Conservation (phyloP, 352 stramenopile species). For the Lagenidium giganteum region DNA sequence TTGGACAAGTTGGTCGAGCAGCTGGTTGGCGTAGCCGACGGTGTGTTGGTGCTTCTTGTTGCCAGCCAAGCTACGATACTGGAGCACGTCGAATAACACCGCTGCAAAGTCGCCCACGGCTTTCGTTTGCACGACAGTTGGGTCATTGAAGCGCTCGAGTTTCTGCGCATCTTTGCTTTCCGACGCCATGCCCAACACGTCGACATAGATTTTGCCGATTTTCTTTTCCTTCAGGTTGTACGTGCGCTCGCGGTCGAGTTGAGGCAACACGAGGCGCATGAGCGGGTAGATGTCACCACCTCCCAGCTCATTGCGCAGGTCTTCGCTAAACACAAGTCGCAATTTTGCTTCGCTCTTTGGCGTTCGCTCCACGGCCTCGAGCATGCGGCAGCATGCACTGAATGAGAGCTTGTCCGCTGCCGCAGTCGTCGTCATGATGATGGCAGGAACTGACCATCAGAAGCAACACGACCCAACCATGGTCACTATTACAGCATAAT, state of each 20-base stretch:
- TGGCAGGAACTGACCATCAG: too few species aligned
- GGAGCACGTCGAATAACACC: slow-evolving; percentile 68
- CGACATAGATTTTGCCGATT: slow-evolving; percentile 73
- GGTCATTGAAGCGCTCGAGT: slow-evolving; percentile 80
- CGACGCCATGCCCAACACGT: slow-evolving; percentile 59
- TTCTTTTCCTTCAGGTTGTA: slow-evolving; percentile 89
- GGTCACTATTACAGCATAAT: too few species aligned
- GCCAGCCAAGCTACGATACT: slow-evolving; percentile 46
- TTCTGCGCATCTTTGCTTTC: slow-evolving; percentile 71
- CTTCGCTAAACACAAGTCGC: slow-evolving; percentile 65
- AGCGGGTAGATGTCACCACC: slow-evolving; percentile 66
- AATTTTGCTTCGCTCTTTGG: slow-evolving; percentile 75
- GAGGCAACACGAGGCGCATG: slow-evolving; percentile 65
- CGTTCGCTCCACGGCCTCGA: slow-evolving; percentile 65
- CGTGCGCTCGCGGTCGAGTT: slow-evolving; percentile 78
- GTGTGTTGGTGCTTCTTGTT: slow-evolving; percentile 44
- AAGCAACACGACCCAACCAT: too few species aligned
- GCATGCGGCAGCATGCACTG: slow-evolving; percentile 60
- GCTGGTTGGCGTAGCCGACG: slow-evolving; percentile 46
- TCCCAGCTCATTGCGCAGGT: slow-evolving; percentile 45
- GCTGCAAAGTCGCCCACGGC: slow-evolving; percentile 78
- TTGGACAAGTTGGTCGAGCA: slow-evolving; percentile 51
- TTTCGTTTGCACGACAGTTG: slow-evolving; percentile 73
- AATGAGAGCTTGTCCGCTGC: slow-evolving; percentile 54
- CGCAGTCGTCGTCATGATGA: too few species aligned